A percentile compares a stretch with the other conserved stretches of the same genome.
phyloP scores from a whole-genome alignment of 208 protist genomes.

The Acanthamoeba polyphaga region DNA sequence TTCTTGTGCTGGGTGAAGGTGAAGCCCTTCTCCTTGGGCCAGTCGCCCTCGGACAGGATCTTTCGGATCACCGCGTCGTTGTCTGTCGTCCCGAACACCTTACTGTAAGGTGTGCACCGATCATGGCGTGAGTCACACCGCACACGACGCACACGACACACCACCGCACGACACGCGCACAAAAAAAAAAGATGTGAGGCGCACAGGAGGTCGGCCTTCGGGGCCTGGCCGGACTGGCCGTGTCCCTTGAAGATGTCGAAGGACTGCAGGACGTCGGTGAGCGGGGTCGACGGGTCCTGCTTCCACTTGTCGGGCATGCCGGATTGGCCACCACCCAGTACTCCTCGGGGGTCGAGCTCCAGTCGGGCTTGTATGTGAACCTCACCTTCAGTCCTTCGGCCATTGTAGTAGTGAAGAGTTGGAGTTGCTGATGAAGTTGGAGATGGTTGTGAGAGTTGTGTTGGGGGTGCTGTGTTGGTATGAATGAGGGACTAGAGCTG shows the following conservation, averaged over 20 bases:
- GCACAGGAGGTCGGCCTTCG: neutral
- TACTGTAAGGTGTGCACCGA: neutral
- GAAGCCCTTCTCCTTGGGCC: neutral
- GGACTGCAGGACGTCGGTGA: constrained; percentile 55
- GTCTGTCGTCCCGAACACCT: constrained; percentile 56
- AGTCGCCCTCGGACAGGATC: constrained; percentile 63
- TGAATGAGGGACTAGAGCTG: neutral
- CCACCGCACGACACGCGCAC: neutral
- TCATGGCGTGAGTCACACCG: neutral
- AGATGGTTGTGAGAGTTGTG: neutral
- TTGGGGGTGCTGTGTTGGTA: neutral
- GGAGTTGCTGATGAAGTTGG: neutral
- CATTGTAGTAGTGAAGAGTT: neutral
- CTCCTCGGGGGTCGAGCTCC: neutral
- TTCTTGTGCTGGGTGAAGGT: constrained; percentile 50
- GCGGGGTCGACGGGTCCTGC: constrained; percentile 24
- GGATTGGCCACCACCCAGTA: constrained; percentile 55
- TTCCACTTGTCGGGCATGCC: constrained; percentile 71
- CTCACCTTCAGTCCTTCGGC: constrained; percentile 27
- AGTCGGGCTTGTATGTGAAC: neutral
- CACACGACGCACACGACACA: neutral
- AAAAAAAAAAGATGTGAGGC: no score
- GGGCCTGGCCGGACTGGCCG: constrained; percentile 30
- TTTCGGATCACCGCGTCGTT: constrained; percentile 52
- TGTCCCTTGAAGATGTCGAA: constrained; percentile 71